A percentile compares a stretch with the other conserved stretches of the same genome.
Conservation (phyloP, 2,329 filamentous ascomycete genomes). For the Penicillium concentricum region DNA sequence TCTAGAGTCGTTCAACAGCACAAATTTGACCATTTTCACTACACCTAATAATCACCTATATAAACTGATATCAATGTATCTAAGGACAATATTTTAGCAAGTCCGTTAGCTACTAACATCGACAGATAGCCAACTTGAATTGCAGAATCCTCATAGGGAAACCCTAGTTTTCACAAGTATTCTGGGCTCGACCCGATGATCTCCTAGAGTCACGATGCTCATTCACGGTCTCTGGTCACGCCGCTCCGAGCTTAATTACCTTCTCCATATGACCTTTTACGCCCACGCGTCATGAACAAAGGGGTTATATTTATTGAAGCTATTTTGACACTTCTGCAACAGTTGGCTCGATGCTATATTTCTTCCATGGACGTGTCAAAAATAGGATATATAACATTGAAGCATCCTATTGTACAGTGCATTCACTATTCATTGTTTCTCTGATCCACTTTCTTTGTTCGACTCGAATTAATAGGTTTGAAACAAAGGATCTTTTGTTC, state of each 20-base stretch:
- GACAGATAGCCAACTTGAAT: not conserved
- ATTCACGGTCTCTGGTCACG: constrained; percentile 20
- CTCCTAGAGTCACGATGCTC: not conserved
- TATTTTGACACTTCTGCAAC: not conserved
- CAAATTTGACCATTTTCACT: not conserved
- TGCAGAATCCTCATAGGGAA: not conserved
- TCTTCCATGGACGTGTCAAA: not conserved
- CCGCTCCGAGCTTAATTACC: constrained; percentile 6
- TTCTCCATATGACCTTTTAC: constrained; percentile 18
- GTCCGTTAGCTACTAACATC: not conserved
- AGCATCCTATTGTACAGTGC: not conserved
- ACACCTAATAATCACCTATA: not conserved
- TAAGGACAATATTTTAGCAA: not conserved
- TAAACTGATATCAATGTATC: too few relatives aligned
- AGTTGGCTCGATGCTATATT: not conserved
- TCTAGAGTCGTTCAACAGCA: not conserved
- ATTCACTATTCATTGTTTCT: not conserved
- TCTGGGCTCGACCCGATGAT: not conserved
- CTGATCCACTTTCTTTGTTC: not conserved
- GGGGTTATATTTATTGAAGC: not conserved
- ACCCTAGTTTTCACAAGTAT: not conserved
- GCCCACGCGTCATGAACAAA: constrained; percentile 15
- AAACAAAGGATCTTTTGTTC: not conserved
- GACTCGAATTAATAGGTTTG: not conserved
- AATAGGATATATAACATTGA: not conserved